These are phyloP conservation scores for Malus domestica DNA, from an alignment of 306 rosid genomes.

Conservation along the genomic window DNA sequence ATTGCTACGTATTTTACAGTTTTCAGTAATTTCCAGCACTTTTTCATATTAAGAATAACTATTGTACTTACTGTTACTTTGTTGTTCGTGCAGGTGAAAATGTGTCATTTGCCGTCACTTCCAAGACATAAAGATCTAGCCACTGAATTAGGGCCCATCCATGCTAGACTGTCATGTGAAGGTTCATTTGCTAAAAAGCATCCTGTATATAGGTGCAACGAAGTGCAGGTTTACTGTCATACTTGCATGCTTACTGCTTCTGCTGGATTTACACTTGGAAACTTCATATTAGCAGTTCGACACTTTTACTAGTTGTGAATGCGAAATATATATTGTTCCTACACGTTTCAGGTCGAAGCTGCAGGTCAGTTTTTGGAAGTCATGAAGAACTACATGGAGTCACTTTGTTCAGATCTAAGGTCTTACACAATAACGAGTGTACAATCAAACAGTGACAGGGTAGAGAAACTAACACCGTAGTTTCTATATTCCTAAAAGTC, in stretches of 20 bases:
- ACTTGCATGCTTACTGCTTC: slow-evolving; percentile 15
- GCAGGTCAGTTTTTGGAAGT: slow-evolving; percentile 58
- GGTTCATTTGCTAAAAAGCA: slow-evolving; percentile 55
- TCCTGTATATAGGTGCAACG: slow-evolving; percentile 86
- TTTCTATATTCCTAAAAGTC: slow-evolving; percentile 4
- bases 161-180: slow-evolving; percentile 49
- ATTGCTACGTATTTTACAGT: neutral
- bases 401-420: slow-evolving; percentile 73
- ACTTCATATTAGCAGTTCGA: neutral
- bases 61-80: neutral
- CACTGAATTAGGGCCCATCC: slow-evolving; percentile 59
- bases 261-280: neutral
- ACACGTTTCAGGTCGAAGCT: slow-evolving; percentile 56
- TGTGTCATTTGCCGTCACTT: slow-evolving; percentile 58
- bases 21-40: neutral
- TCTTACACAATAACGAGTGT: slow-evolving; percentile 81
- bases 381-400: slow-evolving; percentile 62
- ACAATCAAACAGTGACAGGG: slow-evolving; percentile 80
- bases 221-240: slow-evolving; percentile 61
- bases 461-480: slow-evolving; percentile 21
- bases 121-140: slow-evolving; percentile 65
- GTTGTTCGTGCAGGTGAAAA: slow-evolving; percentile 49
- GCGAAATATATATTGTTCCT: neutral
- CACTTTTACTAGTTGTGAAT: neutral
- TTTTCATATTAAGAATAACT: neutral